Conservation (phyloP, 176 grass and related monocot species). For the Zea mays region DNA sequence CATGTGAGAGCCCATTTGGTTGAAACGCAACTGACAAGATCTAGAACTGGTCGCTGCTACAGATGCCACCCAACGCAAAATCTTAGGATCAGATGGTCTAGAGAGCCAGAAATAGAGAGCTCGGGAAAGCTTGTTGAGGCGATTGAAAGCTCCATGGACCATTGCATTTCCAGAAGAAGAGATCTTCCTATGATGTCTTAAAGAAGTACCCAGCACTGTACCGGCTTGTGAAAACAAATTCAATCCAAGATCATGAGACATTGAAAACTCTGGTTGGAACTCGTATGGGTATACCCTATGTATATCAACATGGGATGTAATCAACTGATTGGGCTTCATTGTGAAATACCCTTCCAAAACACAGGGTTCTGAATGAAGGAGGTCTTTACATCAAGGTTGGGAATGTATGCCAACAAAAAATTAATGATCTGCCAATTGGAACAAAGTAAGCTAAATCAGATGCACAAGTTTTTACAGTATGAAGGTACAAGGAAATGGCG, state of each 20-base stretch:
- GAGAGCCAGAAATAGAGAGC: constrained; percentile 64
- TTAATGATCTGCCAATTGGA: constrained; percentile 38
- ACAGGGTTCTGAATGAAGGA: constrained; percentile 21
- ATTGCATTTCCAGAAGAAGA: constrained; percentile 58
- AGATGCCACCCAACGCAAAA: constrained; percentile 44
- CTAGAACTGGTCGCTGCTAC: constrained; percentile 30
- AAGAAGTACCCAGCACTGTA: constrained; percentile 58
- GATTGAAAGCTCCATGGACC: constrained; percentile 59
- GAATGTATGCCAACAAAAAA: constrained; percentile 28
- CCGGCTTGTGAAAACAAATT: constrained; percentile 56
- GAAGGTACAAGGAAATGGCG: not conserved
- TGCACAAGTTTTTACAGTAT: constrained; percentile 11
- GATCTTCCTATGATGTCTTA: constrained; percentile 54
- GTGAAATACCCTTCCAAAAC: constrained; percentile 20
- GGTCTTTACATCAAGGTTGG: constrained; percentile 26
- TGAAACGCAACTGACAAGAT: constrained; percentile 48
- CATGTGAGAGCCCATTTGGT: constrained; percentile 46
- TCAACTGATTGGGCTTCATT: constrained; percentile 58
- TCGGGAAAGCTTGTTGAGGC: constrained; percentile 74
- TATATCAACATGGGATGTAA: constrained; percentile 58
- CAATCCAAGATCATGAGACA: constrained; percentile 61
- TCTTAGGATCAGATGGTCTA: constrained; percentile 55
- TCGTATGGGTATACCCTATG: constrained; percentile 45
- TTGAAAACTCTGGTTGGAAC: constrained; percentile 56
- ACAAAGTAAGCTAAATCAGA: constrained; percentile 21